Evolutionary conservation across 163 green algal species (phyloP), one percentile per base, ranked within the genome.

Genomic region (Dunaliella salina): DNA sequence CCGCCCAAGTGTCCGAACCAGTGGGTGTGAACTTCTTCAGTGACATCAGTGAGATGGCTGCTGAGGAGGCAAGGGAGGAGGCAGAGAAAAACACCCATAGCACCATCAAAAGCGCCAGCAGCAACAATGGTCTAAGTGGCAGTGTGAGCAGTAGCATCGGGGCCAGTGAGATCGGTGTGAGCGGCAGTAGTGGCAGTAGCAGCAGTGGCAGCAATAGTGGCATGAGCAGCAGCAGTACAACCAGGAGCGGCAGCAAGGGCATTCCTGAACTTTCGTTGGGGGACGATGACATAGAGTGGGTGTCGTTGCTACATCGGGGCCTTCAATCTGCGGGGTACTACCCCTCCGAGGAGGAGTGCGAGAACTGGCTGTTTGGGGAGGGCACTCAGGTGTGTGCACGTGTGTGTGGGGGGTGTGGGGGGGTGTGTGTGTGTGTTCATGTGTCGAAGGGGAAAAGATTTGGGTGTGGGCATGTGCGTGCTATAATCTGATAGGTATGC

Each of bases 281-380:
- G 33, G 75, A 80, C 33, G 71, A 85, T 40, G 67, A 85, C 83
- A 69, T 86, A 17, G 30, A 30, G 13, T 82, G 85, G 85, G 79
- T 87, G 50, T 57, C 26, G 15, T 25, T 92, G 81, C 90, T 98
- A 86, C 95, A 96, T 81, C 83, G 81, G 4, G 90, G 40, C 0
- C 87, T 98, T 45, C 67, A 91, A 46, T 81, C 83, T 25, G 35
- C 78, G 25, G 95, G 94, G 25, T 97, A 92, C 84, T 94, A 93
- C 86, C 91, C 91, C 0, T 90, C 91, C 0, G 94, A 97, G 33
- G 94, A 96, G 4, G 95, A 98, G 46, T 89, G 93, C 15, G 95
- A 98, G 72, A 90, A 94, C 82, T 96, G 94, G 86, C 87, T 93
- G 80, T 98, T 97, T 93, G 93, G 90, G 0, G 88, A 94, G 30